Conservation (phyloP, 176 grass and related monocot species). For the Phoenix roebelenii region DNA sequence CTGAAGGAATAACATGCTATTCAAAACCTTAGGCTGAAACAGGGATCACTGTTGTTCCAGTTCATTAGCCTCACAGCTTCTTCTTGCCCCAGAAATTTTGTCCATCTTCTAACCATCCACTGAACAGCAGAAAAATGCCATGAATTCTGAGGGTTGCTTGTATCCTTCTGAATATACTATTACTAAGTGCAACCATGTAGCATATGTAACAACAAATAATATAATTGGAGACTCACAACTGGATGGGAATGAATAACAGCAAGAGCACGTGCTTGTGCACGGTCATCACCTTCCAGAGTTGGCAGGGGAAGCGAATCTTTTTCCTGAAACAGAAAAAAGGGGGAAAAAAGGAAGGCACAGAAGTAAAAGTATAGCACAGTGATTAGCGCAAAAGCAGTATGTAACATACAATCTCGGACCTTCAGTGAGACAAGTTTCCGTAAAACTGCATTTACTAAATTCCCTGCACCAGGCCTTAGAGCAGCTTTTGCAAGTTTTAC, state of each 20-base stretch:
- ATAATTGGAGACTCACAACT: conserved; percentile 51
- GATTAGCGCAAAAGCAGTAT: conserved; percentile 18
- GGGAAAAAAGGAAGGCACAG: not conserved
- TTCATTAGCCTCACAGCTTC: conserved; percentile 87
- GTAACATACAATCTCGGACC: conserved; percentile 29
- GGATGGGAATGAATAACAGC: conserved; percentile 93
- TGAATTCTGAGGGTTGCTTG: not conserved
- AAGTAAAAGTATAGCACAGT: conserved; percentile 14
- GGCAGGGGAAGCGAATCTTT: conserved; percentile 75
- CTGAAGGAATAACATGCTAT: not conserved
- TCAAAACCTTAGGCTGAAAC: conserved; percentile 73
- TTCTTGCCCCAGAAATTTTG: conserved; percentile 54
- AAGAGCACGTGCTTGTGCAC: conserved; percentile 72
- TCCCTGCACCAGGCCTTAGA: conserved; percentile 87
- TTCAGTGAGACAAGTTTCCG: conserved; percentile 70
- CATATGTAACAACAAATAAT: conserved; percentile 3
- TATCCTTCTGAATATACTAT: conserved; percentile 5
- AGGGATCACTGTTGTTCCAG: conserved; percentile 91
- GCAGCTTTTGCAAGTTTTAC: conserved; percentile 82
- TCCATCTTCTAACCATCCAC: conserved; percentile 99
- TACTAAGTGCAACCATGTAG: not conserved
- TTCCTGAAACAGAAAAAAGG: conserved; percentile 42
- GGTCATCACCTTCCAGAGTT: conserved; percentile 80
- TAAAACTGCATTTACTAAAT: conserved; percentile 87
- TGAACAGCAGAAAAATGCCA: conserved; percentile 11